Conservation (phyloP, 352 stramenopile genomes). For the Phytophthora ramorum region DNA sequence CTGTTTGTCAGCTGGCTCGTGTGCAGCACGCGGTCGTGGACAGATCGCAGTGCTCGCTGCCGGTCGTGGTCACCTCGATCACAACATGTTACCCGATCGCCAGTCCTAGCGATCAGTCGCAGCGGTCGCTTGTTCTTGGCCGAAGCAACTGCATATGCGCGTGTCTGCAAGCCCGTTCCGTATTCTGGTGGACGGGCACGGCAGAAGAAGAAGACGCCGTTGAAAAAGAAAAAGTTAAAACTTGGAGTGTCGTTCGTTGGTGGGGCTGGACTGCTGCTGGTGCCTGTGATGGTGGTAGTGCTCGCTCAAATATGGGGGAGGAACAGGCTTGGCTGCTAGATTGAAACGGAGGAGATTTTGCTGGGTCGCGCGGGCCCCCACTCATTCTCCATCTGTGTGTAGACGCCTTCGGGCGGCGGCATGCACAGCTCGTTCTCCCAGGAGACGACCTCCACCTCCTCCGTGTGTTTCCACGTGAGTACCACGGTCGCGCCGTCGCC, state of each 20-base stretch:
- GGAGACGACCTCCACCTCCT: conserved; percentile 74
- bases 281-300: neutral
- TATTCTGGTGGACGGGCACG: conserved; percentile 19
- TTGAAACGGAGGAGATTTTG: conserved; percentile 88
- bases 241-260: conserved; percentile 30
- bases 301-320: conserved; percentile 26
- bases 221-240: conserved; percentile 38
- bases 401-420: conserved; percentile 81
- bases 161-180: conserved; percentile 10
- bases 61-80: conserved; percentile 15
- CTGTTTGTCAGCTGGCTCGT: conserved; percentile 20
- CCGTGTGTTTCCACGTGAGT: conserved; percentile 86
- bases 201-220: conserved; percentile 27
- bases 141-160: neutral
- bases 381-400: conserved; percentile 85
- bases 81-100: conserved; percentile 15
- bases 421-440: conserved; percentile 85
- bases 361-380: conserved; percentile 81
- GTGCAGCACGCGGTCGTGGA: conserved; percentile 13
- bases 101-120: conserved; percentile 3
- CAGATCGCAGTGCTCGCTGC: conserved; percentile 14
- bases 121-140: conserved; percentile 4
- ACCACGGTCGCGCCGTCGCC: conserved; percentile 70
- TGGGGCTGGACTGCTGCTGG: conserved; percentile 17
- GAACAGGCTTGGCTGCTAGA: conserved; percentile 50